Evolutionary conservation across 2,329 filamentous ascomycete genomes (phyloP).

Genomic region (Claviceps digitariae): DNA sequence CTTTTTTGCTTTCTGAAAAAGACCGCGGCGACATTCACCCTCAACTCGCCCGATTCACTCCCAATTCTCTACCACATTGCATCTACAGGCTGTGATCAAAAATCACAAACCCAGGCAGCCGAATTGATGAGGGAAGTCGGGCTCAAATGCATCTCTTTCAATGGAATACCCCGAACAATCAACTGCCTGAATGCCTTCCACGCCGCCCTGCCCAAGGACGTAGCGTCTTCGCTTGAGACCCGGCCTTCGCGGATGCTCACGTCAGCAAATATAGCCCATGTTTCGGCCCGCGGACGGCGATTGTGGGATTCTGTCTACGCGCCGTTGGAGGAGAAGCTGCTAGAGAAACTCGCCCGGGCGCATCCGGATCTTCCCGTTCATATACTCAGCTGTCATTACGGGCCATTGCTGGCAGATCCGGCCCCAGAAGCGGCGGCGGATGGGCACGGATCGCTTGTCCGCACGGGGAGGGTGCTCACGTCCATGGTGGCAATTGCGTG

Average conservation of each 20-base stretch:
- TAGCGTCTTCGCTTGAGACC: constrained; percentile 40
- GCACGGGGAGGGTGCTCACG: constrained; percentile 57
- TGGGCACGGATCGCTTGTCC: constrained; percentile 24
- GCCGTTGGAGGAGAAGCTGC: constrained; percentile 59
- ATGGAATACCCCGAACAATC: constrained; percentile 72
- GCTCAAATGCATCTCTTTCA: constrained; percentile 67
- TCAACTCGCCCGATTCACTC: constrained; percentile 72
- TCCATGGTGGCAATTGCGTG: constrained; percentile 62
- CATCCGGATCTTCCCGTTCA: constrained; percentile 75
- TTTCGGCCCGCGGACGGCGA: constrained; percentile 42
- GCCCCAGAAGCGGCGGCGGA: constrained; percentile 7
- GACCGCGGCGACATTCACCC: constrained; percentile 72
- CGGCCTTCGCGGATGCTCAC: constrained; percentile 41
- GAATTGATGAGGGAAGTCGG: constrained; percentile 65
- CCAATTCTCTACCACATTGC: constrained; percentile 45
- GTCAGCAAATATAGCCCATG: constrained; percentile 37
- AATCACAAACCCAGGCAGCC: constrained; percentile 33
- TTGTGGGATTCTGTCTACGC: constrained; percentile 70
- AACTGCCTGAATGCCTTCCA: constrained; percentile 67
- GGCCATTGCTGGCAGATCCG: constrained; percentile 59
- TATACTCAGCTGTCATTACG: constrained; percentile 65
- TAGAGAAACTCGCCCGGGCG: constrained; percentile 54
- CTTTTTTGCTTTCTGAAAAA: constrained; percentile 17
- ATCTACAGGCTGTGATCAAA: constrained; percentile 11
- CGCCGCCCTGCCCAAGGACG: constrained; percentile 41